Evolutionary conservation across 495 filamentous ascomycete genomes (phyloP).

Genomic region (Pyrenula massariospora): DNA sequence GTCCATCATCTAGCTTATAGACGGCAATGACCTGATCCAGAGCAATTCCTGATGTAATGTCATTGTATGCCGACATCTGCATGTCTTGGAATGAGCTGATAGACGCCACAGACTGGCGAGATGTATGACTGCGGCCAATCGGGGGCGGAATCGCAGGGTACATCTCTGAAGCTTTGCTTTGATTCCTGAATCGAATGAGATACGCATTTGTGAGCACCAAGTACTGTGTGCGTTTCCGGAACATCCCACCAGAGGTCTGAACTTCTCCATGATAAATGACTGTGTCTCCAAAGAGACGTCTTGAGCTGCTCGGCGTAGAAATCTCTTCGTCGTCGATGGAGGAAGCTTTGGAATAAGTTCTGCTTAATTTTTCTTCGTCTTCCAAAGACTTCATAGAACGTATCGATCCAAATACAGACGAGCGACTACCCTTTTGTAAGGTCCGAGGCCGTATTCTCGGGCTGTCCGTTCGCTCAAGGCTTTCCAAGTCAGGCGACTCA

Average conservation of each 20-base stretch:
- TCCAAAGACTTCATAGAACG: constrained; percentile 38
- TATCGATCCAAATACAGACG: constrained; percentile 46
- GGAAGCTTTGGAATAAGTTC: constrained; percentile 19
- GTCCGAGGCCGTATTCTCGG: constrained; percentile 28
- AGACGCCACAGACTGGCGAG: constrained; percentile 46
- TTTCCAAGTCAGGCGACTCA: background rate
- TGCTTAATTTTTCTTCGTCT: constrained; percentile 30
- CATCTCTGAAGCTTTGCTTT: constrained; percentile 55
- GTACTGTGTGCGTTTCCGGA: constrained; percentile 80
- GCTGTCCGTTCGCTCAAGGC: constrained; percentile 9
- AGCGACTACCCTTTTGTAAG: constrained; percentile 32
- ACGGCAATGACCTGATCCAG: constrained; percentile 66
- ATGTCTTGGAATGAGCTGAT: constrained; percentile 51
- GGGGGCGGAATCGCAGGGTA: constrained; percentile 42
- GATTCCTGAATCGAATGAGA: constrained; percentile 69
- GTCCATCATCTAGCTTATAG: constrained; percentile 67
- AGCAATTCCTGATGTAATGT: constrained; percentile 43
- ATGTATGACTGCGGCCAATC: constrained; percentile 22
- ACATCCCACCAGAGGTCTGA: constrained; percentile 67
- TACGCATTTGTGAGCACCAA: constrained; percentile 83
- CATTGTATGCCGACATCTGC: constrained; percentile 36
- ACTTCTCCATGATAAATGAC: constrained; percentile 63
- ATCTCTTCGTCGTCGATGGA: constrained; percentile 20
- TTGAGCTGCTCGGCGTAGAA: constrained; percentile 10
- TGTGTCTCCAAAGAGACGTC: constrained; percentile 27